Evolutionary conservation across 2,329 filamentous ascomycete genomes (phyloP), one percentile per base, ranked within the genome.

Genomic region (Venturia effusa): DNA sequence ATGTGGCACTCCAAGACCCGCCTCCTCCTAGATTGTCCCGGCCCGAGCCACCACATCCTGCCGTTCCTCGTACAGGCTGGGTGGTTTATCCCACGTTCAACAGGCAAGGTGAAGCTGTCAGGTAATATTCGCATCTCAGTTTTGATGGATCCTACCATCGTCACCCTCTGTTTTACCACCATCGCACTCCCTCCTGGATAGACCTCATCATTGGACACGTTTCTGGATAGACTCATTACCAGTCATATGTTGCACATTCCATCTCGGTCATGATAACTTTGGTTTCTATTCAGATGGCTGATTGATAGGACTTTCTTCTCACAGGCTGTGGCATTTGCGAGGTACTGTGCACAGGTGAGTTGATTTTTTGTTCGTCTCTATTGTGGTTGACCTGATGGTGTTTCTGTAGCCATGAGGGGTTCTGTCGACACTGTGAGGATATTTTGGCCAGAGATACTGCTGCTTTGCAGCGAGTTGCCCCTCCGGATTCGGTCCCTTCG

Each of bases 321-420:
- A 57, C 51, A 57, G 51, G 15, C 30, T 57, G 51, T 57, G 51
- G 51, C 51, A 57, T 34, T 57, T 57, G 27, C 51, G 51, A 4
- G 30, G 24, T 8, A 19, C 30, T 57, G 30, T 15, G 5, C 51
- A 57, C 27, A 57, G 51, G 51, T 57, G 11, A 57, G 51, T 17
- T 6, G 34, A 7, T n/a, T 30, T 34, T 34, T 57, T 34, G 19
- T 19, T 57, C 30, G 19, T 7, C 4, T 11, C 10, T 22, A 15
- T 34, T 57, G 15, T 5, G 11, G 2, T 57, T 57, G 24, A 57
- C 51, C 27, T n/a, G 24, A 17, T 8, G 15, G 19, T 17, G n/a
- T 34, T 22, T 34, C 1, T 8, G 5, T 57, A 57, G 51, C 13
- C 51, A 57, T 34, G 51, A 57, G 51, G 51, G 51, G 8, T 57